phyloP scores from a whole-genome alignment of 1,284 basidiomycete genomes.

The Cryptococcus deneoformans region DNA sequence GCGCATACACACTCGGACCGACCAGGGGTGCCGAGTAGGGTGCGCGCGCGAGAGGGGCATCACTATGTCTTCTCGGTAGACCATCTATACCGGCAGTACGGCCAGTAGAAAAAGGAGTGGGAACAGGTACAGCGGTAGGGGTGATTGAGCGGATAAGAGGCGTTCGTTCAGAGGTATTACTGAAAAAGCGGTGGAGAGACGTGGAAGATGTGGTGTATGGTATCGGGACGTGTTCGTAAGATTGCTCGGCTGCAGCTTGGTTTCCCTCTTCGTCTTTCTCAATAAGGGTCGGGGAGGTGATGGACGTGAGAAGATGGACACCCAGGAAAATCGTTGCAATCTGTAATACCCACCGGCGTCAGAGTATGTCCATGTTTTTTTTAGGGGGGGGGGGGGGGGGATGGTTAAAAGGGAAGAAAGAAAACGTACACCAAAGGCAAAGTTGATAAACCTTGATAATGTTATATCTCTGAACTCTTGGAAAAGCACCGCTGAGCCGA shows the following conservation, averaged over 20 bases:
- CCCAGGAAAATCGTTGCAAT: conserved; percentile 51
- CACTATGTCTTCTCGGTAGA: background rate
- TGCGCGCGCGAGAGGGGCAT: background rate
- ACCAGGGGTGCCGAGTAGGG: background rate
- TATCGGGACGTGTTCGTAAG: conserved; percentile 1
- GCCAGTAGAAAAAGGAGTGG: background rate
- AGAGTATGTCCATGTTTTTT: background rate
- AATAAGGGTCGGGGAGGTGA: conserved; percentile 15
- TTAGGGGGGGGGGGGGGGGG: too few relatives aligned
- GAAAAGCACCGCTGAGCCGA: conserved; percentile 90
- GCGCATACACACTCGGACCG: too few relatives aligned
- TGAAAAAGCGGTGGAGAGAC: conserved; percentile 16
- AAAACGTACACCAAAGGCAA: conserved; percentile 44
- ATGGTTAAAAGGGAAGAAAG: background rate
- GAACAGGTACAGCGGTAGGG: background rate
- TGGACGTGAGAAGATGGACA: conserved; percentile 61
- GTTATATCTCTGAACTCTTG: conserved; percentile 81
- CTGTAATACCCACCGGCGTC: conserved; percentile 45
- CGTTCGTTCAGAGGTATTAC: conserved; percentile 16
- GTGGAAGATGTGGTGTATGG: conserved; percentile 4
- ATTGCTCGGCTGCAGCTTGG: conserved; percentile 1
- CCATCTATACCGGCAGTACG: background rate
- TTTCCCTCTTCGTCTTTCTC: conserved; percentile 3
- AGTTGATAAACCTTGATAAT: conserved; percentile 70
- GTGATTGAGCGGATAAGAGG: conserved; percentile 20